phyloP scores from a whole-genome alignment of 1,284 basidiomycete species.

The Sanghuangporus baumii region DNA sequence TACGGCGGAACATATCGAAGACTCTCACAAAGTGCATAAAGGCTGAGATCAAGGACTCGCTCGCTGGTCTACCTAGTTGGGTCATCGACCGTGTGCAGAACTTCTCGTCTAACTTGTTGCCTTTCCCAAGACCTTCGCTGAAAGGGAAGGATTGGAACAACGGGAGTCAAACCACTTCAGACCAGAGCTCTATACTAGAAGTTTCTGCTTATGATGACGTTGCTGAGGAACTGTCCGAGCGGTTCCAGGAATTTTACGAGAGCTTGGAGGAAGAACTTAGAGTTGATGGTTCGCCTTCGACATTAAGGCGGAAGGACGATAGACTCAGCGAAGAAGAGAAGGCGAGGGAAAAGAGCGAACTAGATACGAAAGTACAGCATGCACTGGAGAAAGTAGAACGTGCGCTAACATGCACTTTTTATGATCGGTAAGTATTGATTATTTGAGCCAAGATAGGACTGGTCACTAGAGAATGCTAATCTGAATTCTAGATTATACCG shows the following conservation, averaged over 20 bases:
- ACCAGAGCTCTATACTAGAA: conserved; percentile 9
- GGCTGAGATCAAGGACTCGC: conserved; percentile 49
- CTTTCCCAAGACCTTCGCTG: conserved; percentile 39
- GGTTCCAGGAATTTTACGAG: conserved; percentile 73
- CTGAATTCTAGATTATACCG: conserved; percentile 49
- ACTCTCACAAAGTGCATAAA: conserved; percentile 54
- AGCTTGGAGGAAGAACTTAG: conserved; percentile 50
- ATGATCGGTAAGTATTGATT: conserved; percentile 49
- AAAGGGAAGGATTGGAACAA: background rate
- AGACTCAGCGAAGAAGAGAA: conserved; percentile 28
- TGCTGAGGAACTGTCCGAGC: conserved; percentile 49
- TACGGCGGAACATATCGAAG: conserved; percentile 52
- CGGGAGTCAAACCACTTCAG: conserved; percentile 6
- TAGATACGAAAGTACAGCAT: conserved; percentile 42
- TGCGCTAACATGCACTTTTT: conserved; percentile 64
- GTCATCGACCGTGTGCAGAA: conserved; percentile 58
- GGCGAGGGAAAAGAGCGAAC: conserved; percentile 27
- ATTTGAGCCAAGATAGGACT: conserved; percentile 26
- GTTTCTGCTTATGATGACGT: conserved; percentile 37
- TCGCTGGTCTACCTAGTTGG: conserved; percentile 50
- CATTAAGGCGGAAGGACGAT: conserved; percentile 26
- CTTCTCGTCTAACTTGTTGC: conserved; percentile 44
- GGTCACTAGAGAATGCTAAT: conserved; percentile 7
- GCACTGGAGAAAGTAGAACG: conserved; percentile 71
- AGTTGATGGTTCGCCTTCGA: conserved; percentile 22